phyloP scores from a whole-genome alignment of 331 rosid species.

The Malus hybrid region DNA sequence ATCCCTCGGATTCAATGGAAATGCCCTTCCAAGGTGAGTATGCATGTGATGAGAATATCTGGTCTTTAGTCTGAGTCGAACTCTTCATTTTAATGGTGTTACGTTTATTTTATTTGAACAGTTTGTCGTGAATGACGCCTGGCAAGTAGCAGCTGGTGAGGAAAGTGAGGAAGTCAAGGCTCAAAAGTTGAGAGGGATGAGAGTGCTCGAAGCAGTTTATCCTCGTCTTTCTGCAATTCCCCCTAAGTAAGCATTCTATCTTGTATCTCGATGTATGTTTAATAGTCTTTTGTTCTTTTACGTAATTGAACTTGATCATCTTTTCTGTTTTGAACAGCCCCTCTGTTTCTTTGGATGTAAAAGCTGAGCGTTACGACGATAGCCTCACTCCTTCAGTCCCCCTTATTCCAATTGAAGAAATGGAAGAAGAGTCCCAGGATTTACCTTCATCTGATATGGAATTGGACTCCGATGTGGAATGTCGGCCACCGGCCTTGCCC shows the following conservation, averaged over 20 bases:
- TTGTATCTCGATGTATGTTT: not conserved
- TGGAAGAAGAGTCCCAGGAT: conserved; percentile 47
- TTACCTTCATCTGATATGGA: conserved; percentile 9
- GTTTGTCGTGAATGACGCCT: conserved; percentile 29
- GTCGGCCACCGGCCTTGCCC: conserved; percentile 11
- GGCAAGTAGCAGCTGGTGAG: conserved; percentile 65
- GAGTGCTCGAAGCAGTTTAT: conserved; percentile 62
- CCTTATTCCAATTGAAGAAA: conserved; percentile 55
- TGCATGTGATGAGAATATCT: not conserved
- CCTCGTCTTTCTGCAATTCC: conserved; percentile 61
- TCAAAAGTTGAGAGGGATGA: conserved; percentile 43
- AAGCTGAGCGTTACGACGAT: conserved; percentile 40
- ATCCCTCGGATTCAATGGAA: conserved; percentile 45
- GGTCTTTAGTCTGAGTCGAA: not conserved
- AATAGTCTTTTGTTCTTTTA: not conserved
- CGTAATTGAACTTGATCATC: not conserved
- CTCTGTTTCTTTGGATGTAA: conserved; percentile 29
- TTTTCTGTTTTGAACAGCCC: conserved; percentile 29
- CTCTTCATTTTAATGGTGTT: not conserved
- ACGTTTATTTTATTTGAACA: conserved; percentile 9
- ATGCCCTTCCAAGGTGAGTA: conserved; percentile 51
- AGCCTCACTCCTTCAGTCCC: conserved; percentile 49
- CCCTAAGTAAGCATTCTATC: conserved; percentile 31
- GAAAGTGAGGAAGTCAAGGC: conserved; percentile 46
- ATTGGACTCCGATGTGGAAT: not conserved